Percentiles rank a stretch among this genome's conserved stretches.
phyloP scores from a whole-genome alignment of 2,329 filamentous ascomycete genomes.

The Remersonia thermophila region DNA sequence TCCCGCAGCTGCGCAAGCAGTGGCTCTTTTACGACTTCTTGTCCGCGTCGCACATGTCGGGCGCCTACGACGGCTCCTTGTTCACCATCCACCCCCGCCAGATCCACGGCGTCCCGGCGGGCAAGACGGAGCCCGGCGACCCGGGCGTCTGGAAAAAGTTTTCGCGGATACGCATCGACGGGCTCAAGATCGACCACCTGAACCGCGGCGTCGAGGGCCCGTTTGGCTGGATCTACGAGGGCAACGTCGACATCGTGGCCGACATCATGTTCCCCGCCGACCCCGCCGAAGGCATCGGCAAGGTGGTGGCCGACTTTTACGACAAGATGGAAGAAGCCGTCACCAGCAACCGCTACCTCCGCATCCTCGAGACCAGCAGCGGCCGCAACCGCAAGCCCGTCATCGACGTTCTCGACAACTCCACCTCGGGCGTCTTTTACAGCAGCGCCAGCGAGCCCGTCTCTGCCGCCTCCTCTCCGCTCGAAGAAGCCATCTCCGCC shows the following conservation, averaged over 20 bases:
- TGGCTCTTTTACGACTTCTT: conserved; percentile 98
- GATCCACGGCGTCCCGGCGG: conserved; percentile 64
- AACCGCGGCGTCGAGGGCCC: conserved; percentile 88
- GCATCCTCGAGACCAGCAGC: conserved; percentile 41
- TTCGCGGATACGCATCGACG: conserved; percentile 82
- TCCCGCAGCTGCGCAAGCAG: conserved; percentile 84
- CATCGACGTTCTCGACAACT: conserved; percentile 11
- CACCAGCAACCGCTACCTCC: conserved; percentile 57
- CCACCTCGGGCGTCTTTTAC: conserved; percentile 2
- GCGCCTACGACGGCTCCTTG: conserved; percentile 85
- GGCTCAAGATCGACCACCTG: conserved; percentile 86
- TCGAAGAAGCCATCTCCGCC: not conserved
- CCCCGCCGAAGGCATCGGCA: conserved; percentile 74
- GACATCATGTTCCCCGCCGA: conserved; percentile 92
- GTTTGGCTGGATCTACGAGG: conserved; percentile 96
- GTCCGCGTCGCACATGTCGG: conserved; percentile 90
- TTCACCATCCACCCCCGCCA: conserved; percentile 96
- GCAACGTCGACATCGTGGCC: conserved; percentile 90
- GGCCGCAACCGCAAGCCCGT: conserved; percentile 10
- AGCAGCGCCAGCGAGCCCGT: not conserved
- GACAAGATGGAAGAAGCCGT: conserved; percentile 91
- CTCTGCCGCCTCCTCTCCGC: not conserved
- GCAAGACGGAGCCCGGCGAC: conserved; percentile 51
- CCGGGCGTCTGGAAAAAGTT: conserved; percentile 86
- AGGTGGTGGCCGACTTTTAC: conserved; percentile 95